A percentile compares a stretch with the other conserved stretches of the same genome.
Conservation (phyloP, 1,284 basidiomycete genomes). For the Phylloporus gajari region DNA sequence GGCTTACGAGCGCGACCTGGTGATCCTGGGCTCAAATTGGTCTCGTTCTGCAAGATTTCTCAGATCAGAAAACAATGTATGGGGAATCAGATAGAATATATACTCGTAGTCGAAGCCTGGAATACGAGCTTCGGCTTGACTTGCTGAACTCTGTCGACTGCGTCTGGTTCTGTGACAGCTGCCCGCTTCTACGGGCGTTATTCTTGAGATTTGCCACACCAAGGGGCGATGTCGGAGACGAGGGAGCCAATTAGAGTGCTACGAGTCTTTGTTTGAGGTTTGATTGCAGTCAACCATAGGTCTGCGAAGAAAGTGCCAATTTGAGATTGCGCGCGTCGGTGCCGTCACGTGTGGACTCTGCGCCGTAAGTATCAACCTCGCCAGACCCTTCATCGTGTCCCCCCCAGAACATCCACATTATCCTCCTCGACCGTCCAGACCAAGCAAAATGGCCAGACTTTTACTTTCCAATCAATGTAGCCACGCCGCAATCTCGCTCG, state of each 20-base stretch:
- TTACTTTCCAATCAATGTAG: constrained; percentile 65
- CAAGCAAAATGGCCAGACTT: constrained; percentile 64
- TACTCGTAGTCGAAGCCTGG: constrained; percentile 89
- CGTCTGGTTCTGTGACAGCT: constrained; percentile 39
- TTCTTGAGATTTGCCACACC: constrained; percentile 40
- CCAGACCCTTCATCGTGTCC: constrained; percentile 45
- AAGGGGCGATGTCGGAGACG: constrained; percentile 55
- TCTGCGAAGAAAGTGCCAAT: too few relatives aligned
- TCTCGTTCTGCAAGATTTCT: constrained; percentile 66
- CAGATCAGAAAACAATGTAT: constrained; percentile 22
- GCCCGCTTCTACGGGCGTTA: constrained; percentile 38
- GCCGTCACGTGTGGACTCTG: too few relatives aligned
- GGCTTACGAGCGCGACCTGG: not conserved
- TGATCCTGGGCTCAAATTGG: constrained; percentile 71
- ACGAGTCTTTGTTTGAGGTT: too few relatives aligned
- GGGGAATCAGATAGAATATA: constrained; percentile 34
- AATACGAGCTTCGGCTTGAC: constrained; percentile 80
- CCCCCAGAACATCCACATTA: constrained; percentile 65
- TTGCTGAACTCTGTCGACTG: constrained; percentile 65
- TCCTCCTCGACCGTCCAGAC: constrained; percentile 65
- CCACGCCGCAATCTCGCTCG: constrained; percentile 58
- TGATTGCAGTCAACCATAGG: too few relatives aligned
- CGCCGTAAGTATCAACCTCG: not conserved
- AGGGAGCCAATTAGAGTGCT: constrained; percentile 61
- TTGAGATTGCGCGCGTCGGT: too few relatives aligned